Conservation (phyloP, 2,329 filamentous ascomycete genomes). For the Diplodia mutila region DNA sequence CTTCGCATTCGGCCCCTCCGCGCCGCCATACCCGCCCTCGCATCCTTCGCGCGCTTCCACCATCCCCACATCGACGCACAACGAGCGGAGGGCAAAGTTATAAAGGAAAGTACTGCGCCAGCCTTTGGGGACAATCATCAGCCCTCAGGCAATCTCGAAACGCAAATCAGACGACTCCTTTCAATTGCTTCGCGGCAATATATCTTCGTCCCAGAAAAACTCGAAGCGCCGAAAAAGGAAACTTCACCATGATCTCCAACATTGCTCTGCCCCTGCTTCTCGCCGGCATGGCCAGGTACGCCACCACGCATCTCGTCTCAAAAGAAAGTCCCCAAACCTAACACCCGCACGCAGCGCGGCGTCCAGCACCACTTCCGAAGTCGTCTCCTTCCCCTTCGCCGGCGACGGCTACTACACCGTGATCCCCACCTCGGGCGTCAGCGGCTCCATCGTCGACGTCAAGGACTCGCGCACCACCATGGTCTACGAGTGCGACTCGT, state of each 20-base stretch:
- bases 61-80: background rate
- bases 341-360: background rate
- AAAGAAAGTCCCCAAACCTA: background rate
- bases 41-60: background rate
- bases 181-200: background rate
- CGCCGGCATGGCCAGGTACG: constrained; percentile 7
- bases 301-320: background rate
- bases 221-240: background rate
- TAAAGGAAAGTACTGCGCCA: background rate
- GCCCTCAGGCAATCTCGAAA: background rate
- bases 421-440: constrained; percentile 2
- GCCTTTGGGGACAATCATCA: background rate
- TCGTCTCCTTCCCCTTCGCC: constrained; percentile 12
- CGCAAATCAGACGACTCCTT: background rate
- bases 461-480: constrained; percentile 2
- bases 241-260: background rate
- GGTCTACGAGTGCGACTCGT: background rate
- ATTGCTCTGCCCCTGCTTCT: constrained; percentile 1
- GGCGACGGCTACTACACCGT: background rate
- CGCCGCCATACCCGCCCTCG: background rate
- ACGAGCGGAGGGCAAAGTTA: background rate
- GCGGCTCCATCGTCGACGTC: constrained; percentile 1
- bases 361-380: background rate
- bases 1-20: background rate
- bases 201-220: background rate